These are phyloP conservation scores for Backusella macrospora DNA, from an alignment of 192 early-diverging fungal genomes.

Conservation along the genomic window DNA sequence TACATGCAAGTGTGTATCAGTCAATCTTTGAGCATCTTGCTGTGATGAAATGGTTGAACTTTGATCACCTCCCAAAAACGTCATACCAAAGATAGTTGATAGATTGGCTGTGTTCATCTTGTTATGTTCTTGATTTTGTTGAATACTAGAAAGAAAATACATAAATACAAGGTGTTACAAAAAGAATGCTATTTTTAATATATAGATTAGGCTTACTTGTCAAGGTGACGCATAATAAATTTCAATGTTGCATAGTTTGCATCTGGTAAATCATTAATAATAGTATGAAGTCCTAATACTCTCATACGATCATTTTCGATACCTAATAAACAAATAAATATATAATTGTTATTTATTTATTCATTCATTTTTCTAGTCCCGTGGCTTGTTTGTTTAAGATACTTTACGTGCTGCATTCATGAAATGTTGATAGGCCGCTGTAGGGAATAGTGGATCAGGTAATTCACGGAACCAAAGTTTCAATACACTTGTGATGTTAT, in stretches of 20 bases:
- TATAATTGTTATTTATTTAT: background rate
- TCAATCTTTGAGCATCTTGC: conserved; percentile 44
- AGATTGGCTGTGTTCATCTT: conserved; percentile 90
- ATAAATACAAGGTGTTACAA: conserved; percentile 11
- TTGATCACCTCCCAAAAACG: conserved; percentile 60
- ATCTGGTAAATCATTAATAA: conserved; percentile 76
- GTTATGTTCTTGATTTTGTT: conserved; percentile 74
- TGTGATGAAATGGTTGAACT: conserved; percentile 10
- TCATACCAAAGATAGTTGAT: conserved; percentile 93
- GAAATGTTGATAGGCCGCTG: conserved; percentile 63
- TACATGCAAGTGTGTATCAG: conserved; percentile 65
- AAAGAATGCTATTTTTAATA: background rate
- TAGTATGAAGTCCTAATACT: conserved; percentile 70
- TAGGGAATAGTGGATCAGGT: conserved; percentile 86
- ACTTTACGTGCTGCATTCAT: conserved; percentile 72
- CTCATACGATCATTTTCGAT: conserved; percentile 65
- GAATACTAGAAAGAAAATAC: conserved; percentile 53
- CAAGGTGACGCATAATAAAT: conserved; percentile 79
- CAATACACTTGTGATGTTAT: conserved; percentile 81
- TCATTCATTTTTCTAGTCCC: background rate
- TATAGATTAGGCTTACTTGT: conserved; percentile 53
- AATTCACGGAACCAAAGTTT: conserved; percentile 96
- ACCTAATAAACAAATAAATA: conserved; percentile 36
- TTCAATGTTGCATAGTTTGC: conserved; percentile 85
- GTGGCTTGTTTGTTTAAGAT: background rate